Evolutionary conservation across 1,284 basidiomycete species (phyloP).

Genomic region (Trichosporon ovoides): DNA sequence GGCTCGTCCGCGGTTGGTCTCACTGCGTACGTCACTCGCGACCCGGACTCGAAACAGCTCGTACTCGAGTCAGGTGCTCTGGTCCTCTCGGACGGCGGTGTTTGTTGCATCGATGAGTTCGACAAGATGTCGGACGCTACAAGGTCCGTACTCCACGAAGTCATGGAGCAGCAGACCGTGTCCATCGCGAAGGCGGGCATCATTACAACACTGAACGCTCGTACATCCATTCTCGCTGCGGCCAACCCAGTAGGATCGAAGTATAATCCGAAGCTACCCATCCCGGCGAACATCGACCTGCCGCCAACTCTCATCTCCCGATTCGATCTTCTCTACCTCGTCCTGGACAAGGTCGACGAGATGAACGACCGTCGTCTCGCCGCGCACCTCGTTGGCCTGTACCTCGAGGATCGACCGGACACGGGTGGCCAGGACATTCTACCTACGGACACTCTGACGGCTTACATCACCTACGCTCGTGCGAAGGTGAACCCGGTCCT

Average conservation of each 20-base stretch:
- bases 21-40: conserved; percentile 95
- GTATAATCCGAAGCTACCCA: conserved; percentile 83
- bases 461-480: conserved; percentile 91
- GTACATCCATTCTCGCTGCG: conserved; percentile 93
- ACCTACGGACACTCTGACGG: conserved; percentile 80
- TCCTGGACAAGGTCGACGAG: conserved; percentile 93
- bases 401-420: conserved; percentile 82
- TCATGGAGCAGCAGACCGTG: conserved; percentile 99
- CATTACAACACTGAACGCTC: conserved; percentile 94
- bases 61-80: conserved; percentile 93
- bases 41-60: conserved; percentile 97
- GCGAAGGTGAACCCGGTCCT: conserved; percentile 82
- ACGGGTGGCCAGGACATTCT: conserved; percentile 67
- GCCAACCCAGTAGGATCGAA: conserved; percentile 96
- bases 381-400: conserved; percentile 86
- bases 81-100: conserved; percentile 93
- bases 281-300: conserved; percentile 79
- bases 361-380: conserved; percentile 80
- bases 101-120: conserved; percentile 99
- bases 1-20: conserved; percentile 97
- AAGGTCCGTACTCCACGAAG: conserved; percentile 94
- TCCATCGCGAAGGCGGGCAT: conserved; percentile 99
- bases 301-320: conserved; percentile 96
- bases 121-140: conserved; percentile 99
- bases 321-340: conserved; percentile 96